A percentile compares a stretch with the other conserved stretches of the same genome.
Evolutionary conservation across 805 yeast species (phyloP).

Genomic region (Priceomyces melissophilus): DNA sequence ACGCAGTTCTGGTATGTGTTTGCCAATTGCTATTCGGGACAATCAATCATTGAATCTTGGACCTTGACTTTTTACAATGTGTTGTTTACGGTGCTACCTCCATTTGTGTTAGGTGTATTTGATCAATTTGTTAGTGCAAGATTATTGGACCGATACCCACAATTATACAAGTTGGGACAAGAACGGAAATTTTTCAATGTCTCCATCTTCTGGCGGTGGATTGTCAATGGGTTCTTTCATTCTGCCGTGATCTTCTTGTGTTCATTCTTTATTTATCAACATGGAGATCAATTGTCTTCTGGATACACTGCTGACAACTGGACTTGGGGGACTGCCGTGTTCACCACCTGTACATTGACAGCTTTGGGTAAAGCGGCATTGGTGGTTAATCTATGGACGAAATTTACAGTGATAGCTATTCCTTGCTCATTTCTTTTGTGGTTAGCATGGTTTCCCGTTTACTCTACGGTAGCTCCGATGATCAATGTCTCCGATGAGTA

Average conservation of each 20-base stretch:
- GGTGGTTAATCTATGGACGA: conserved; percentile 91
- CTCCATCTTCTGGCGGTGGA: conserved; percentile 95
- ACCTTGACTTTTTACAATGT: conserved; percentile 94
- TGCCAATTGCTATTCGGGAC: conserved; percentile 89
- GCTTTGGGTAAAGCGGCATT: conserved; percentile 94
- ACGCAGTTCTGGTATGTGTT: conserved; percentile 98
- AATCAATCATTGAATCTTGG: conserved; percentile 96
- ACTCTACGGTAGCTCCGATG: conserved; percentile 80
- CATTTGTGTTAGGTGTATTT: conserved; percentile 92
- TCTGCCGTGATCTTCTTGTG: conserved; percentile 81
- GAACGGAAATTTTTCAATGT: conserved; percentile 85
- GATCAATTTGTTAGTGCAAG: conserved; percentile 95
- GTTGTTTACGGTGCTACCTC: conserved; percentile 90
- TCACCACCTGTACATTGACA: conserved; percentile 81
- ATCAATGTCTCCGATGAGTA: conserved; percentile 81
- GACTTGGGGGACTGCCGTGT: conserved; percentile 92
- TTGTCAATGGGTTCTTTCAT: conserved; percentile 90
- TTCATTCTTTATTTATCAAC: conserved; percentile 61
- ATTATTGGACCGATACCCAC: conserved; percentile 87
- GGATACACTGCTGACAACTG: conserved; percentile 85
- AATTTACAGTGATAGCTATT: conserved; percentile 84
- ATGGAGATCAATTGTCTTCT: conserved; percentile 59
- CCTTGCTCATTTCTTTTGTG: conserved; percentile 90
- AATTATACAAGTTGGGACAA: conserved; percentile 87
- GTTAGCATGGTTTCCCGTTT: conserved; percentile 83